Evolutionary conservation across 2,329 filamentous ascomycete genomes (phyloP).

Genomic region (Xylaria arbuscula): DNA sequence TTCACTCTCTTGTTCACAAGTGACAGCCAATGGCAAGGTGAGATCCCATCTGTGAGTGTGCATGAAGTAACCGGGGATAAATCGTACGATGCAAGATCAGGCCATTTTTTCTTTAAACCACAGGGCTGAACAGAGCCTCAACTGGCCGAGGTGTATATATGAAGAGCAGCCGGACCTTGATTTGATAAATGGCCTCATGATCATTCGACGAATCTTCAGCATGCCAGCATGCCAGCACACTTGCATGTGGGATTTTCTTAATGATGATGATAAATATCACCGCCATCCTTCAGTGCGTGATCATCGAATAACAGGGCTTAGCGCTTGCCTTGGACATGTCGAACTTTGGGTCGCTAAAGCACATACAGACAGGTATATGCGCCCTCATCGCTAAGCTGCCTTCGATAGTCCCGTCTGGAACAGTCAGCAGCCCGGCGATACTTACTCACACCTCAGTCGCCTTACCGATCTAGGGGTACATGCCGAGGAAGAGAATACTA

Average conservation of each 20-base stretch:
- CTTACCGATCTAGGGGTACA: not conserved
- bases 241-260: constrained; percentile 2
- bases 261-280: constrained; percentile 12
- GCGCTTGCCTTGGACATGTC: constrained; percentile 5
- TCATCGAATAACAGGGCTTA: constrained; percentile 8
- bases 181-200: constrained; percentile 29
- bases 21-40: constrained; percentile 23
- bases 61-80: constrained; percentile 24
- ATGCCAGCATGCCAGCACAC: constrained; percentile 3
- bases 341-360: constrained; percentile 9
- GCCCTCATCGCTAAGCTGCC: constrained; percentile 11
- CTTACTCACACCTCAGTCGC: constrained; percentile 6
- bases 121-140: constrained; percentile 34
- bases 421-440: constrained; percentile 4
- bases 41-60: constrained; percentile 24
- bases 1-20: constrained; percentile 6
- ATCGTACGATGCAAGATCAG: constrained; percentile 40
- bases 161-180: constrained; percentile 27
- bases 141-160: constrained; percentile 30
- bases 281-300: constrained; percentile 8
- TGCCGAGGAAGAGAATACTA: not conserved
- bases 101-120: constrained; percentile 32
- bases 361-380: constrained; percentile 22
- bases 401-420: constrained; percentile 5
- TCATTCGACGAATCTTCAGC: constrained; percentile 28